Conservation (phyloP, 2,329 filamentous ascomycete genomes). For the Sphaerulina populicola region DNA sequence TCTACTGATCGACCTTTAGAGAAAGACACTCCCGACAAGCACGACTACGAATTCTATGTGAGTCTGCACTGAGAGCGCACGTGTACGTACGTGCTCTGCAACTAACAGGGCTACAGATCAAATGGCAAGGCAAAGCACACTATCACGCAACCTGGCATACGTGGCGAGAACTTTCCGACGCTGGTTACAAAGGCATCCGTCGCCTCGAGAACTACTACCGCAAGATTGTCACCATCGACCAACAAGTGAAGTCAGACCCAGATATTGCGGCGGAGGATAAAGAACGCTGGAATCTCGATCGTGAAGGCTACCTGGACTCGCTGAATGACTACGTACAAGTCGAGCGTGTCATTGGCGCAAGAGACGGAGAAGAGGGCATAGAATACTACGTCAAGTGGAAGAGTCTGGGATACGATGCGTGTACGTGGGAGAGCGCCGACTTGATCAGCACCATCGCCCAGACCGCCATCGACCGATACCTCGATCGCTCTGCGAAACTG, state of each 20-base stretch:
- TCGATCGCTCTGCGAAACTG: conserved; percentile 72
- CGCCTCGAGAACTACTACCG: conserved; percentile 93
- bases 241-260: conserved; percentile 60
- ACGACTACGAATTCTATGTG: conserved; percentile 75
- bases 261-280: conserved; percentile 75
- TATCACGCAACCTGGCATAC: conserved; percentile 94
- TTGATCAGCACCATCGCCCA: conserved; percentile 73
- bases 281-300: conserved; percentile 91
- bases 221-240: conserved; percentile 73
- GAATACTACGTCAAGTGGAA: conserved; percentile 92
- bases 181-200: conserved; percentile 65
- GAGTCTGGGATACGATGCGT: conserved; percentile 81
- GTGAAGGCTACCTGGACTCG: conserved; percentile 81
- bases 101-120: conserved; percentile 54
- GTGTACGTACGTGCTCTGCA: not conserved
- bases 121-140: conserved; percentile 94
- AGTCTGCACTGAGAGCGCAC: conserved; percentile 19
- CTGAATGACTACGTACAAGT: conserved; percentile 85
- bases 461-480: conserved; percentile 80
- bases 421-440: conserved; percentile 80
- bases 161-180: conserved; percentile 58
- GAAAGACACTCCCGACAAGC: conserved; percentile 44
- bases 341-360: conserved; percentile 80
- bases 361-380: conserved; percentile 67
- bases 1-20: conserved; percentile 17